A percentile compares a stretch with the other conserved stretches of the same genome.
These are phyloP conservation scores for Colletotrichum sp. DNA, from an alignment of 2,329 filamentous ascomycete genomes.

Conservation along the genomic window DNA sequence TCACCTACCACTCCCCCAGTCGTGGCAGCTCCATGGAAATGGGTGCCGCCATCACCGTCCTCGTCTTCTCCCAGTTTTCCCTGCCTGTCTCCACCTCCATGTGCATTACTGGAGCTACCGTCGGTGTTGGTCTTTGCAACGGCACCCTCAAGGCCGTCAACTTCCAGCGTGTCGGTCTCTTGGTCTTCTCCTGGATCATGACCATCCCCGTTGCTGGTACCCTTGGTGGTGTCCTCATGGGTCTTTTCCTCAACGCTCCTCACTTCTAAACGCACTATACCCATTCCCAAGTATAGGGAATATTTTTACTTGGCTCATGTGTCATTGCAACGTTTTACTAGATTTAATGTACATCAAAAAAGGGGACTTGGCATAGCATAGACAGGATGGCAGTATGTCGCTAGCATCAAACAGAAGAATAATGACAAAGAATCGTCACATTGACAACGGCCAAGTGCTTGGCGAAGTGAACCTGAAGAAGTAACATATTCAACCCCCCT, in stretches of 20 bases:
- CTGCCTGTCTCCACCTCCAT: constrained; percentile 79
- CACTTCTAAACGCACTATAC: constrained; percentile 12
- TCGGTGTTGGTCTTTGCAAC: constrained; percentile 81
- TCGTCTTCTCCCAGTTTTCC: constrained; percentile 76
- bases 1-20: constrained; percentile 70
- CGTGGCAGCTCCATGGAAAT: constrained; percentile 76
- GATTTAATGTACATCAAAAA: constrained; percentile 8
- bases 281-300: not conserved
- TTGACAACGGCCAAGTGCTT: not conserved
- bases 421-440: not conserved
- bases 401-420: not conserved
- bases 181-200: constrained; percentile 70
- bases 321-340: not conserved
- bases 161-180: constrained; percentile 73
- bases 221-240: constrained; percentile 46
- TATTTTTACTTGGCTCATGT: not conserved
- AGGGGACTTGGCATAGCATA: not conserved
- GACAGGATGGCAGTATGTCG: not conserved
- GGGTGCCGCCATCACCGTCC: constrained; percentile 77
- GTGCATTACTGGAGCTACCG: constrained; percentile 82
- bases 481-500: not conserved
- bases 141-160: constrained; percentile 75
- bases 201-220: constrained; percentile 48
- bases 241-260: constrained; percentile 43
- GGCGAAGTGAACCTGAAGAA: not conserved